Conservation (phyloP, 768 basidiomycete genomes). For the Lactifluus pinguis region DNA sequence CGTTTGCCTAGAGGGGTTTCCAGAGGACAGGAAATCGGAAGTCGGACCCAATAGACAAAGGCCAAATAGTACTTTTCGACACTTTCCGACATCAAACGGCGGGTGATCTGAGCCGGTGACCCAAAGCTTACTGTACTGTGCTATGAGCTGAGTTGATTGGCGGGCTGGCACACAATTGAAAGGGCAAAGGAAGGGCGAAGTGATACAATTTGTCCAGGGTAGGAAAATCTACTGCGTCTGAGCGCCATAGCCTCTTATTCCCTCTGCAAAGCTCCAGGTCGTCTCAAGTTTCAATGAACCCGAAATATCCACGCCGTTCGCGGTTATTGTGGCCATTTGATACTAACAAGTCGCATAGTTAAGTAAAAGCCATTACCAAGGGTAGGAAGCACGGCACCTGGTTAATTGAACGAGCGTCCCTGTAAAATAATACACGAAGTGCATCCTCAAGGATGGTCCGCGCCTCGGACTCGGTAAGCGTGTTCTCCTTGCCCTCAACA, state of each 20-base stretch:
- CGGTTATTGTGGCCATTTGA: conserved; percentile 89
- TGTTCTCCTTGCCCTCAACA: conserved; percentile 73
- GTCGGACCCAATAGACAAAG: too few relatives aligned
- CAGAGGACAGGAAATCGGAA: too few relatives aligned
- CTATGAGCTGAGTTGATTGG: not conserved
- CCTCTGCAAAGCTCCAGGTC: conserved; percentile 88
- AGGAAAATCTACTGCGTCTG: conserved; percentile 61
- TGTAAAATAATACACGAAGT: conserved; percentile 92
- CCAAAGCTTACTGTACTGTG: too few relatives aligned
- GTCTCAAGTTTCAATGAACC: conserved; percentile 71
- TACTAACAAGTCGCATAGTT: conserved; percentile 43
- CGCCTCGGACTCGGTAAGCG: conserved; percentile 72
- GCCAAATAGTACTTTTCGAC: too few relatives aligned
- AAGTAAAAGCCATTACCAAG: not conserved
- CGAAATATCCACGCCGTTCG: conserved; percentile 65
- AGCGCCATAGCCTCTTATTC: conserved; percentile 82
- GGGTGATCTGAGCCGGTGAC: too few relatives aligned
- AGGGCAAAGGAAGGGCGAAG: not conserved
- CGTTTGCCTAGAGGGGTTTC: too few relatives aligned
- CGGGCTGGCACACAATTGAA: not conserved
- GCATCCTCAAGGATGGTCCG: conserved; percentile 68
- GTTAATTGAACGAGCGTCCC: conserved; percentile 91
- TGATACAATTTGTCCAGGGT: not conserved
- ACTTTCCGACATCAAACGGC: too few relatives aligned
- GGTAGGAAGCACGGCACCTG: conserved; percentile 49